These are phyloP conservation scores for Penicillium sp. DNA, from an alignment of 2,329 filamentous ascomycete genomes.

Conservation along the genomic window DNA sequence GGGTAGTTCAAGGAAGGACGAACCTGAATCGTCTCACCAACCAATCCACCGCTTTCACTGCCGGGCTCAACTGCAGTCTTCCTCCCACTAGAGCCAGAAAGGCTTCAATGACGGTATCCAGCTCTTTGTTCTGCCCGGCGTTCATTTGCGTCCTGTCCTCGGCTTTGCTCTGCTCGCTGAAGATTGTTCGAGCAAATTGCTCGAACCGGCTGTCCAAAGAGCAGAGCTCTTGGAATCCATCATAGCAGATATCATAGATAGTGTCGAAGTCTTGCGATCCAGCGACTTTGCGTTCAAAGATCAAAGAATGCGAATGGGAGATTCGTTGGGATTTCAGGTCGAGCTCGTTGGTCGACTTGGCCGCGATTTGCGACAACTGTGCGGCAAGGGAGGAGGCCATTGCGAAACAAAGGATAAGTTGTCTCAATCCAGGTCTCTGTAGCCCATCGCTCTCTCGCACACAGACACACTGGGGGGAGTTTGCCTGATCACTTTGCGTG, in stretches of 20 bases:
- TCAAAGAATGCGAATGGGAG: conserved; percentile 89
- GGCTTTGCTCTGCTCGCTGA: conserved; percentile 89
- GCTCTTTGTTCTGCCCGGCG: conserved; percentile 75
- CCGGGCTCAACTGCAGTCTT: conserved; percentile 79
- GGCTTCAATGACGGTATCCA: conserved; percentile 76
- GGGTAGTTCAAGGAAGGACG: no score
- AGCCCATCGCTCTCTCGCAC: conserved; percentile 12
- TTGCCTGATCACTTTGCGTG: conserved; percentile 2
- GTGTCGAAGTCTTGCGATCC: conserved; percentile 88
- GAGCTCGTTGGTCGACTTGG: conserved; percentile 85
- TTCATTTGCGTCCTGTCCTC: conserved; percentile 89
- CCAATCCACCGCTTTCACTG: conserved; percentile 93
- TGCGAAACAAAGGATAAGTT: conserved; percentile 23
- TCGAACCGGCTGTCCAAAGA: conserved; percentile 79
- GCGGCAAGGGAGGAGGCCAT: conserved; percentile 89
- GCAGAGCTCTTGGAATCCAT: conserved; percentile 91
- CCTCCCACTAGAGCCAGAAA: conserved; percentile 82
- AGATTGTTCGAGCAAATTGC: conserved; percentile 76
- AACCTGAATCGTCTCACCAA: conserved; percentile 87
- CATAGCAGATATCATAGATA: conserved; percentile 81
- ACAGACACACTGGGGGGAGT: conserved; percentile 4
- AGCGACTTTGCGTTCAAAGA: conserved; percentile 86
- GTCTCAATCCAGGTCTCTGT: conserved; percentile 11
- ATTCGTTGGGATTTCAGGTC: conserved; percentile 92
- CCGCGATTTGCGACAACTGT: conserved; percentile 91